Evolutionary conservation across 75 land plant genomes (phyloP), one percentile per base, ranked within the genome.

Genomic region (Sequoia sempervirens): DNA sequence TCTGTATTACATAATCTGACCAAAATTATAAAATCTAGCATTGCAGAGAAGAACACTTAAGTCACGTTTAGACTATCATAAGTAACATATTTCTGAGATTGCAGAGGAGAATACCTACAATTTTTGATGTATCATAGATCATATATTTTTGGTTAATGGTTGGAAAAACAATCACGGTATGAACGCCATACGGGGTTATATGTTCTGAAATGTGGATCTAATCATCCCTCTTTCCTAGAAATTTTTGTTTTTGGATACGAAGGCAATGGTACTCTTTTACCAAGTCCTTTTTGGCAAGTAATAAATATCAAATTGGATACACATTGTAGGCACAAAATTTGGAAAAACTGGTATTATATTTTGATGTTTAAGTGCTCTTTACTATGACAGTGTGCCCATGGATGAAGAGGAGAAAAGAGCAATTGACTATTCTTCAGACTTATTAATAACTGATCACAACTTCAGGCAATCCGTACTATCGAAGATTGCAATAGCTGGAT

Each of bases 351-450:
- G 26, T 78, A 9, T 2, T 78, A 45, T 45, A 52, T 52, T 53
- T 32, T 80, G 61, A 53, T 34, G 30, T 80, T 53, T 28, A 37
- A 69, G 46, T 28, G 6, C 37, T 82, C 40, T 32, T 14, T 80
- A 15, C 56, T 26, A n/a, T 64, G 45, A 81, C 92, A 98, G 99
- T 90, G 99, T 98, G 75, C 99, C 99, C 1, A 98, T 96, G 98
- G 99, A 98, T 86, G 91, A 87, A 66, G 99, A 94, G 86, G 95
- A 96, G 80, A 87, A 93, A 41, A 91, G 94, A 76, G 88, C 90
- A 23, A 91, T 96, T 14, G 98, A 98, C 80, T 98, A 98, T 86
- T 84, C 98, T 10, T 75, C 92, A 10, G 98, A 94, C 78, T 90
- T 88, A 3, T 64, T 98, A n/a, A 87, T 94, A 13, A 72, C 81